Conservation (phyloP, 345 rosid species). For the Jatropha curcas region DNA sequence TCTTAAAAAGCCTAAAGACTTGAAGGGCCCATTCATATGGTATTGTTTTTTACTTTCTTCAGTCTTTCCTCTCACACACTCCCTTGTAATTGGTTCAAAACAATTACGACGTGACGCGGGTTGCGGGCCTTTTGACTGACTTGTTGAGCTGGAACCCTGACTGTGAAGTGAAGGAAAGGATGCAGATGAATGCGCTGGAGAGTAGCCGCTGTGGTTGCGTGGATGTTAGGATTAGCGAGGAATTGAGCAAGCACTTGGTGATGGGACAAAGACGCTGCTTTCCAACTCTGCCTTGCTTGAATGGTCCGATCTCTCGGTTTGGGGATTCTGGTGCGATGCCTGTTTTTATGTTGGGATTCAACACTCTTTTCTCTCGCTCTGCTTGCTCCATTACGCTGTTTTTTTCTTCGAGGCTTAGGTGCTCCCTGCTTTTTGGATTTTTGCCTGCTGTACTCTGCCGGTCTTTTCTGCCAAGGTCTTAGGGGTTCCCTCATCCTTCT, state of each 20-base stretch:
- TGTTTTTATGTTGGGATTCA: constrained; percentile 70
- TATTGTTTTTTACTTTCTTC: too few species aligned
- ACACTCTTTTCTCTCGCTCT: constrained; percentile 70
- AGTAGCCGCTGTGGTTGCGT: constrained; percentile 38
- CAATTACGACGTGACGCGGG: too few species aligned
- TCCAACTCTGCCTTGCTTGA: constrained; percentile 43
- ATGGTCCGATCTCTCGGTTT: constrained; percentile 67
- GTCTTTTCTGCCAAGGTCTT: constrained; percentile 77
- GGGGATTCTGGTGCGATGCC: constrained; percentile 91
- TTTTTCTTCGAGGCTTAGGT: constrained; percentile 88
- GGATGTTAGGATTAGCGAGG: constrained; percentile 39
- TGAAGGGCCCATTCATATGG: too few species aligned
- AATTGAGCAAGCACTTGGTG: constrained; percentile 43
- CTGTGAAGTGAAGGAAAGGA: too few species aligned
- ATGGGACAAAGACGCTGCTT: constrained; percentile 59
- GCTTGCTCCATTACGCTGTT: constrained; percentile 86
- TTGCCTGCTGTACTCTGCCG: constrained; percentile 71
- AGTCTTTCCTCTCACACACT: too few species aligned
- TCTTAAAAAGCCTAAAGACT: too few species aligned
- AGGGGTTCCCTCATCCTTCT: constrained; percentile 91
- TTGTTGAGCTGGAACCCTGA: too few species aligned
- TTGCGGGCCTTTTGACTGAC: too few species aligned
- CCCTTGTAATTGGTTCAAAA: too few species aligned
- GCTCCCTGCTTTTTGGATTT: constrained; percentile 87
- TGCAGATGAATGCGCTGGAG: constrained; percentile 68